Evolutionary conservation across 129 eudicot genomes (phyloP), one percentile per base, ranked within the genome.

Genomic region (carrot (Daucus carota)): DNA sequence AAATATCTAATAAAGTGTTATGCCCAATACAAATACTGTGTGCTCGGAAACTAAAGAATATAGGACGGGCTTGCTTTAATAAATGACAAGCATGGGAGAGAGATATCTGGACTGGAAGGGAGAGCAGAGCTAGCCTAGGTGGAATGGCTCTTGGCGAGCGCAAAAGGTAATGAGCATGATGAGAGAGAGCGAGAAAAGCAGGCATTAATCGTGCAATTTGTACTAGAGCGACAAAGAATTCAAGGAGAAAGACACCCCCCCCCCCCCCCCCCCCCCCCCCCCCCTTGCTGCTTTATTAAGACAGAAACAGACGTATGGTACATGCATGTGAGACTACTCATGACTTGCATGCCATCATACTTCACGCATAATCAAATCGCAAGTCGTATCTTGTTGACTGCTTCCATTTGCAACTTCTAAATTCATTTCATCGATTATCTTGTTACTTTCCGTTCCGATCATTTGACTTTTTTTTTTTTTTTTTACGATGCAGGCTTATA

Each of bases 61-160:
- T 40, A 40, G 43, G 43, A 40, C 43, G 4, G 40, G 40, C 3
- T 36, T 40, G 43, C 43, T 40, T 40, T 40, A 6, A 40, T 40
- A 48, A 48, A 48, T 8, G 66, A 17, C 28, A 8, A 59, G 24
- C 8, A n/a, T 59, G 28, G 8, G 43, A 17, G 6, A 38, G 72
- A 17, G 72, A 6, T 40, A 32, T 20, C 44, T 9, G 43, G 41
- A 8, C 8, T 0, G 6, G 16, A 65, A 1, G 36, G 3, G 32
- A 62, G 26, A 28, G 16, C 70, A 29, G 70, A 32, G 70, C n/a
- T n/a, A 15, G 10, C 0, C 1, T 17, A 15, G n/a, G 24, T 1
- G 43, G 41, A 20, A 20, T 68, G 73, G 4, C 73, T 68, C 73
- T 68, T 68, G 72, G 73, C 24, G 46, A 68, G 73, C 13, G 45